Base-by-base conservation (phyloP, 2,329 filamentous ascomycete species). In the Lojkania enalia region DNA sequence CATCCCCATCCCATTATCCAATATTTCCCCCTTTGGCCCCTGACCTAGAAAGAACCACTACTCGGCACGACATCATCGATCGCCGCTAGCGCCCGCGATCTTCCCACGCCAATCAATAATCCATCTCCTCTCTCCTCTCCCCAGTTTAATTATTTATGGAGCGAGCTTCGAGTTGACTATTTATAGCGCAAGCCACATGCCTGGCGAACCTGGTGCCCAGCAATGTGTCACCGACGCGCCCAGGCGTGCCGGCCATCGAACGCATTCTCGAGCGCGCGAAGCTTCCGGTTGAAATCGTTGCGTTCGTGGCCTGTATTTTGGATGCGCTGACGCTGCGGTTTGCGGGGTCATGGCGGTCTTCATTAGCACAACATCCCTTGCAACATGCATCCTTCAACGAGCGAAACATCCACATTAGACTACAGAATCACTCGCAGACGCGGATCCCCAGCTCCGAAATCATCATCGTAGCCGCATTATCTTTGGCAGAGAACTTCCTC, bases 291-390 rank as follows among this genome's bases (percentile, higher is more conserved):
- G 64, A 70, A 38, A 60, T 66, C 15, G 47, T 71, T 35, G 69
- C 64, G 20, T 69, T 70, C 48, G 58, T 67, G 12, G 67, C 63
- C 1, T 72, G 69, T 38, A 58, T 72, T 35, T 59, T 72, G 13
- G 67, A 71, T 44, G 56, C 60, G 1, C 51, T 72, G 30, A 65
- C 61, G 20, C 46, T 48, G 19, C 60, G 56, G 25, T 72, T 72
- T 47, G 61, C 61, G 11, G 40, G 45, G 13, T 51, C 53, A 29
- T 71, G 65, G 66, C 54, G 59, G 1, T 53, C 64, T 29, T 55
- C 54, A 31, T 52, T 60, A 19, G 41, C 23, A 14, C 36, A 20
- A 9, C 9, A 11, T 7, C 31, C 9, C 7, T 16, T n/a, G n/a
- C n/a, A n/a, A n/a, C n/a, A n/a, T n/a, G n/a, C n/a, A n/a, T n/a